phyloP scores from a whole-genome alignment of 1,284 basidiomycete genomes.

The Trichosporon ovoides region DNA sequence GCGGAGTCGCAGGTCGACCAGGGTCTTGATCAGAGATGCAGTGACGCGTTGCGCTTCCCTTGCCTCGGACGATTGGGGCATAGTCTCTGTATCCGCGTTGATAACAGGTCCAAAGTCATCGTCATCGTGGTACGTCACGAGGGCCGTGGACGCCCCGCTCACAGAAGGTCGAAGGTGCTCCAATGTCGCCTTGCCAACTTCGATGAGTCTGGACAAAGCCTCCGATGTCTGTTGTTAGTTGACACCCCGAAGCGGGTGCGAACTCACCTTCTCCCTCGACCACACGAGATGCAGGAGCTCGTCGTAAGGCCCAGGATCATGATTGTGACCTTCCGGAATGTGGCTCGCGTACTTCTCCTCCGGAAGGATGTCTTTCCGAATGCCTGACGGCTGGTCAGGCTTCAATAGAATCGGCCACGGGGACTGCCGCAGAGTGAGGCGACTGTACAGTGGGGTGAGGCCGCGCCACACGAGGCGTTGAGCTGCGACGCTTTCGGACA shows the following conservation, averaged over 20 bases:
- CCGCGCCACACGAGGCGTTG: slow-evolving; percentile 56
- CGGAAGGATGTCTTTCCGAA: slow-evolving; percentile 56
- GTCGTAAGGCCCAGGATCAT: neutral
- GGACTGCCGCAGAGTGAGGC: slow-evolving; percentile 30
- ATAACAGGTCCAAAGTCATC: slow-evolving; percentile 65
- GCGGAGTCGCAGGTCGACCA: slow-evolving; percentile 51
- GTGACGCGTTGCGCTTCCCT: slow-evolving; percentile 31
- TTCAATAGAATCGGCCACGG: slow-evolving; percentile 59
- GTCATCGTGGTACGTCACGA: slow-evolving; percentile 44
- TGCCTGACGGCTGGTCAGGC: slow-evolving; percentile 62
- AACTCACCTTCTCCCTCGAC: slow-evolving; percentile 59
- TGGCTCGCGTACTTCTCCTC: slow-evolving; percentile 13
- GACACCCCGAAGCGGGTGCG: neutral
- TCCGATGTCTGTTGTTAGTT: slow-evolving; percentile 2
- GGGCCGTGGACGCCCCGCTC: neutral
- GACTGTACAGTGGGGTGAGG: slow-evolving; percentile 59
- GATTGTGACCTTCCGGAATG: slow-evolving; percentile 7
- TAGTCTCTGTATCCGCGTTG: slow-evolving; percentile 45
- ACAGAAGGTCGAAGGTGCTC: neutral
- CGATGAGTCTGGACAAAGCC: slow-evolving; percentile 3
- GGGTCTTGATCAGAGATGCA: slow-evolving; percentile 20
- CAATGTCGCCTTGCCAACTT: slow-evolving; percentile 20
- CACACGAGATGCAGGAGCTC: slow-evolving; percentile 51
- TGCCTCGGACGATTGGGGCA: slow-evolving; percentile 35
- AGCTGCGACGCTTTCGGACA: slow-evolving; percentile 19